These are phyloP conservation scores for Anthoceros angustus DNA, from an alignment of 225 moss, liverwort and hornwort species.

Conservation along the genomic window DNA sequence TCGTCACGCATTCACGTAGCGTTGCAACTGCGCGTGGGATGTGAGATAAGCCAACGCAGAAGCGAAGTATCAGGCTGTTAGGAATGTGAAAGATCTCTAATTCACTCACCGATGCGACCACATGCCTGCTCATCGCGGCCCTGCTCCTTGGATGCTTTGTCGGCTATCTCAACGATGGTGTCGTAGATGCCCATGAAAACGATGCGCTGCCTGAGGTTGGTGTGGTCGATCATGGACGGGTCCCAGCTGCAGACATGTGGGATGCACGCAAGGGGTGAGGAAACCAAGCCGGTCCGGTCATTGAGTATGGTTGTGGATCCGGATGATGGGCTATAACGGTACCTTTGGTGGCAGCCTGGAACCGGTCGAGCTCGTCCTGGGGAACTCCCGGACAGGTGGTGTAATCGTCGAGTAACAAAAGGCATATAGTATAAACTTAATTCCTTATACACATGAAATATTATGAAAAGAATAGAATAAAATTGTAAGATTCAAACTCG, in stretches of 20 bases:
- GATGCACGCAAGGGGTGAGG: not conserved
- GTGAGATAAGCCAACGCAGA: not conserved
- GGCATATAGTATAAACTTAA: too few relatives aligned
- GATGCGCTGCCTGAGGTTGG: not conserved
- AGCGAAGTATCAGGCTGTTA: not conserved
- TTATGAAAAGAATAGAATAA: too few relatives aligned
- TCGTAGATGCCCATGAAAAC: not conserved
- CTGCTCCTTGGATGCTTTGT: not conserved
- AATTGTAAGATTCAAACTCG: too few relatives aligned
- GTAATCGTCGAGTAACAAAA: slow-evolving; percentile 1
- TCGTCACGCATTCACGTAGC: not conserved
- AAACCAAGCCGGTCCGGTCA: not conserved
- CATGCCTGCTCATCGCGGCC: not conserved
- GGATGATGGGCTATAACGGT: not conserved
- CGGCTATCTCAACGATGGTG: not conserved
- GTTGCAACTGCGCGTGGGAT: not conserved
- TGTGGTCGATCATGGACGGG: not conserved
- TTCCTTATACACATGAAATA: too few relatives aligned
- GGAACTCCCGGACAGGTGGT: not conserved
- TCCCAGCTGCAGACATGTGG: not conserved
- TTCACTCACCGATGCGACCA: not conserved
- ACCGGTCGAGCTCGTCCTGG: not conserved
- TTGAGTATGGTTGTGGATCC: not conserved
- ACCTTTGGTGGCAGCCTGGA: not conserved
- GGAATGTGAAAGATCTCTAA: not conserved